phyloP scores from a whole-genome alignment of 1,284 basidiomycete genomes.

The Pseudozyma sp. region DNA sequence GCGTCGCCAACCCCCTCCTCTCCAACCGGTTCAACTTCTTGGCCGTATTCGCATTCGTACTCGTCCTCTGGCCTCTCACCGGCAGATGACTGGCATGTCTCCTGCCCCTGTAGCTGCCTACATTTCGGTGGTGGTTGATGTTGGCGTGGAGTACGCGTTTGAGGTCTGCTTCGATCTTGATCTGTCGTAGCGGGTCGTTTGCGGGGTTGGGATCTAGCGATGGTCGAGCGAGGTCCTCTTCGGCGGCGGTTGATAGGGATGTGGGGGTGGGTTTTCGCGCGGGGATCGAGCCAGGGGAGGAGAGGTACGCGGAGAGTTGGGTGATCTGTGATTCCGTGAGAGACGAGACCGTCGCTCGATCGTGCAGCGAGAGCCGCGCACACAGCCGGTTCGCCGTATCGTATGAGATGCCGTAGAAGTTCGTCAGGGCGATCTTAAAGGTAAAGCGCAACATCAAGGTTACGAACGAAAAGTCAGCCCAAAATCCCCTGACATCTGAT shows the following conservation, averaged over 20 bases:
- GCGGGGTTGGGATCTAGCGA: slow-evolving; percentile 48
- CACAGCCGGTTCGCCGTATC: slow-evolving; percentile 81
- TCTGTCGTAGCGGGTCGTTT: slow-evolving; percentile 73
- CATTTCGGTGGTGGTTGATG: slow-evolving; percentile 87
- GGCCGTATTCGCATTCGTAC: slow-evolving; percentile 85
- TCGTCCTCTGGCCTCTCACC: slow-evolving; percentile 88
- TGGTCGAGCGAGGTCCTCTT: slow-evolving; percentile 23
- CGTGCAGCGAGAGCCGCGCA: slow-evolving; percentile 86
- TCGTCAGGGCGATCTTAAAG: slow-evolving; percentile 80
- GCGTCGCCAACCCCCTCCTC: slow-evolving; percentile 68
- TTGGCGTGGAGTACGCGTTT: slow-evolving; percentile 83
- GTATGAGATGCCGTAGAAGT: slow-evolving; percentile 84
- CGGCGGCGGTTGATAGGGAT: slow-evolving; percentile 1
- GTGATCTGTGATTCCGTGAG: slow-evolving; percentile 84
- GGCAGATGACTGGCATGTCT: slow-evolving; percentile 88
- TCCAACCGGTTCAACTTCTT: slow-evolving; percentile 82
- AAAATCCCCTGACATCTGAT: background rate
- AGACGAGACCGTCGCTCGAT: slow-evolving; percentile 78
- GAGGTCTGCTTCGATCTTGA: slow-evolving; percentile 86
- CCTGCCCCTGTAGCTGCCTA: slow-evolving; percentile 86
- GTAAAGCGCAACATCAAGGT: background rate
- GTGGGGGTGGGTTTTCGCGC: slow-evolving; percentile 72
- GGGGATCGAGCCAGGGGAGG: slow-evolving; percentile 78
- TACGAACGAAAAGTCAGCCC: background rate
- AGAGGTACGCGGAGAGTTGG: slow-evolving; percentile 85